Base-by-base conservation (phyloP, 768 basidiomycete species). In the Lyophyllum atratum region DNA sequence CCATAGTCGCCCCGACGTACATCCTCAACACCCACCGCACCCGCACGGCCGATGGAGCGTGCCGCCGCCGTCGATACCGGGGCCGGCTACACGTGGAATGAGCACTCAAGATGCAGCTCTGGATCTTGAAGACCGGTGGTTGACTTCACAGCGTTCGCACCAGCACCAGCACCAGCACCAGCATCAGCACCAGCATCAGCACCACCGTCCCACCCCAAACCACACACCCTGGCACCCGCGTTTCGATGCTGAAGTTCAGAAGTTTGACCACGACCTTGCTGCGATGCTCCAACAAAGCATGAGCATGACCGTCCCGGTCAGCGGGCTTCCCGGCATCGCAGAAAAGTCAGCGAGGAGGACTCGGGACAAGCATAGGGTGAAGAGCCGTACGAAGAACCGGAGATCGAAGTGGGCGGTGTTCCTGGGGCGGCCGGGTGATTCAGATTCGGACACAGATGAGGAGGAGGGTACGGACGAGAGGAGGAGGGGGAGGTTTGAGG, bases 221-320 rank as follows among this genome's bases (percentile, higher is more conserved):
- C 22, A 49, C 10, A 21, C n/a, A 21, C 37, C 19, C 11, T 34
- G 28, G 48, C 55, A 39, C n/a, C 4, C 48, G 9, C 22, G 33
- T 7, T 22, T n/a, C 22, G 26, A 50, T 10, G 7, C 37, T 10
- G 42, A 50, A 15, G 50, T 59, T 2, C 43, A 40, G 6, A 42
- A 34, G 12, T 31, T 52, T 12, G 54, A 59, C 29, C 42, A 39
- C n/a, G 43, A 40, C 14, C 39, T 59, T 25, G 49, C 42, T 11
- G 22, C n/a, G 9, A 46, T 54, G 52, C 29, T 59, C 3, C 47
- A 49, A 12, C 19, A 28, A 2, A 47, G 54, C 19, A 15, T 26
- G 4, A 47, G 54, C 19, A 15, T 26, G 33, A 47, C 11, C 2
- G 40, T 49, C 12, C 40, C 56, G 12, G 24, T 25, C 21, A 28